These are phyloP conservation scores for Penicillium sp. DNA, from an alignment of 2,329 filamentous ascomycete species.

Conservation along the genomic window DNA sequence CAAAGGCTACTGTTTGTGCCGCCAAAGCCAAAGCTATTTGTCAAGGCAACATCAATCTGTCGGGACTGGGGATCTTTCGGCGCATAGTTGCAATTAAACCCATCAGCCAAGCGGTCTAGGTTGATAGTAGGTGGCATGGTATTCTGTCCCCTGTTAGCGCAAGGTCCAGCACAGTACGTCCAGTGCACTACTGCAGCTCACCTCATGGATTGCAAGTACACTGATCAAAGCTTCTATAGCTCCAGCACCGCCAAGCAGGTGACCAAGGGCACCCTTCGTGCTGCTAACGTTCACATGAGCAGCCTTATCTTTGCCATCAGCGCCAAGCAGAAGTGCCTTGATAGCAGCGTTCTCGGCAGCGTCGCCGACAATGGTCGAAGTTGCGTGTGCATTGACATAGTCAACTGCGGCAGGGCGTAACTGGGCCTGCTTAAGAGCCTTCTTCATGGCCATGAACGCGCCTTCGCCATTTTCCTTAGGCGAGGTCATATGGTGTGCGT, in stretches of 20 bases:
- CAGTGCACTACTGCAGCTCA: conserved; percentile 37
- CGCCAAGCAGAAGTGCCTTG: conserved; percentile 63
- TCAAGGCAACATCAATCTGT: conserved; percentile 64
- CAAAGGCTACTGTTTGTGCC: conserved; percentile 89
- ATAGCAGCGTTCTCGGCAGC: conserved; percentile 80
- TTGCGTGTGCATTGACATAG: conserved; percentile 94
- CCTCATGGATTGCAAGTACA: conserved; percentile 68
- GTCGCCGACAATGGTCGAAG: conserved; percentile 77
- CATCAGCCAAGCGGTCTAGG: conserved; percentile 55
- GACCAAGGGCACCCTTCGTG: conserved; percentile 86
- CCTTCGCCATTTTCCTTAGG: conserved; percentile 74
- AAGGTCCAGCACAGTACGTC: neutral
- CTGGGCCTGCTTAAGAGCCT: conserved; percentile 63
- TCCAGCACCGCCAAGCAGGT: conserved; percentile 82
- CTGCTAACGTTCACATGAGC: conserved; percentile 72
- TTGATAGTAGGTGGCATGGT: conserved; percentile 80
- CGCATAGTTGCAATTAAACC: conserved; percentile 78
- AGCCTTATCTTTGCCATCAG: conserved; percentile 55
- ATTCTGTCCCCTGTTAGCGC: conserved; percentile 46
- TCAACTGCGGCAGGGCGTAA: conserved; percentile 63
- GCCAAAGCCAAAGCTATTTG: conserved; percentile 96
- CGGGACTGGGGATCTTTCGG: conserved; percentile 61
- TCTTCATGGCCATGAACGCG: conserved; percentile 74
- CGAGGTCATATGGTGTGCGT: conserved; percentile 89
- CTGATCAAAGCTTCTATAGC: conserved; percentile 83